These are phyloP conservation scores for Pythium pyrilobum DNA, from an alignment of 352 stramenopile species.

Conservation along the genomic window DNA sequence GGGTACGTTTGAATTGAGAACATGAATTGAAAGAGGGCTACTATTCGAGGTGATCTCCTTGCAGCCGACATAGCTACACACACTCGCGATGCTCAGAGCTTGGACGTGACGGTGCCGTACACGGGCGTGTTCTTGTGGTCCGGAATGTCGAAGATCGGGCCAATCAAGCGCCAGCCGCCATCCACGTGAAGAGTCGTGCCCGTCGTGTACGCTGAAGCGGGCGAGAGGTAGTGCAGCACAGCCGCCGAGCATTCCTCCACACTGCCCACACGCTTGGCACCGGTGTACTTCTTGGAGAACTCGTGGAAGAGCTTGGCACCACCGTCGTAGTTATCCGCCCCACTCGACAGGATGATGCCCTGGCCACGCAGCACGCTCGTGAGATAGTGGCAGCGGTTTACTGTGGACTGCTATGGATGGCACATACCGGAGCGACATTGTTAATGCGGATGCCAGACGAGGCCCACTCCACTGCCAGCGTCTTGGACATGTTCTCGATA, in stretches of 20 bases:
- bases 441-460: conserved; percentile 89
- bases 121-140: conserved; percentile 69
- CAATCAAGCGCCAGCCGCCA: conserved; percentile 69
- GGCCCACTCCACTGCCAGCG: conserved; percentile 91
- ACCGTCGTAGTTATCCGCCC: conserved; percentile 82
- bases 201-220: conserved; percentile 88
- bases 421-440: conserved; percentile 75
- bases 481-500: conserved; percentile 92
- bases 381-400: conserved; percentile 1
- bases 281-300: conserved; percentile 62
- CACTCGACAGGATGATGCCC: conserved; percentile 60
- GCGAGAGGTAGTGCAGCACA: conserved; percentile 88
- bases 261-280: conserved; percentile 82
- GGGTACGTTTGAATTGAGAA: conserved; percentile 18
- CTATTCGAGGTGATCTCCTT: background rate
- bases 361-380: conserved; percentile 4
- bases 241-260: conserved; percentile 89
- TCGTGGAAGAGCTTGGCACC: conserved; percentile 78
- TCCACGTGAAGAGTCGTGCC: conserved; percentile 87
- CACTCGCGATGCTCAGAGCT: conserved; percentile 27
- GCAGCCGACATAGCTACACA: conserved; percentile 16
- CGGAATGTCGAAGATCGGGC: conserved; percentile 70
- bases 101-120: conserved; percentile 60
- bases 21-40: conserved; percentile 13
- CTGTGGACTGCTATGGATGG: too few relatives aligned